Evolutionary conservation across 75 land plant genomes (phyloP), one percentile per base, ranked within the genome.

Genomic region (Pinus albicaulis): DNA sequence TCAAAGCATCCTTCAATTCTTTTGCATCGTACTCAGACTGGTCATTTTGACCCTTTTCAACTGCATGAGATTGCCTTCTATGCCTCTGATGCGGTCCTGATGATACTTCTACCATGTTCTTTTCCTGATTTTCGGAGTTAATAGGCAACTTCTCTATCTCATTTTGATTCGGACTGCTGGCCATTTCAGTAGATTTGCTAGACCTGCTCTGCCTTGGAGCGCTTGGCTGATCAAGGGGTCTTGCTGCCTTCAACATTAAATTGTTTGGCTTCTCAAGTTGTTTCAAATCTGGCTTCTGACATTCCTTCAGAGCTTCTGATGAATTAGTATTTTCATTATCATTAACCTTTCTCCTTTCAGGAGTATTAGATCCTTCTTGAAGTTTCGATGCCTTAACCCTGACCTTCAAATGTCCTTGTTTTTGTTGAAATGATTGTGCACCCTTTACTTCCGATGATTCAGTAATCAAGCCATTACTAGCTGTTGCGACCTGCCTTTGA

Each of bases 1-100:
- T 71, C 28, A 87, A 52, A 7, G 92, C 81, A 63, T 83, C 72
- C 62, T 41, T 76, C 16, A 90, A 57, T 71, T 90, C 90, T 70
- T 83, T 76, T 81, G 85, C 76, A 56, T 83, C 78, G 55, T 77
- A 80, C 41, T 38, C 66, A 72, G 83, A 26, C 12, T 66, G 74
- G 55, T 48, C 73, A 44, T 2, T 70, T 73, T 28, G 55, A 4
- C 16, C 25, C 57, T 71, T 60, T 59, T 28, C 69, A 28, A 59
- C 38, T 55, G 55, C 62, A 77, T 28, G 68, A 23, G 17, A 59
- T 26, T 28, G 68, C 23, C 16, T 17, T n/a, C 68, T 82, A 11
- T 48, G 53, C 53, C 53, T 48, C 13, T 68, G 71, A n/a, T 68
- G 52, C 41, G 13, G 12, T 61, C 28, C 24, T 61, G 26, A 31